phyloP scores from a whole-genome alignment of 768 basidiomycete genomes.

The Lactarius akahatsu region DNA sequence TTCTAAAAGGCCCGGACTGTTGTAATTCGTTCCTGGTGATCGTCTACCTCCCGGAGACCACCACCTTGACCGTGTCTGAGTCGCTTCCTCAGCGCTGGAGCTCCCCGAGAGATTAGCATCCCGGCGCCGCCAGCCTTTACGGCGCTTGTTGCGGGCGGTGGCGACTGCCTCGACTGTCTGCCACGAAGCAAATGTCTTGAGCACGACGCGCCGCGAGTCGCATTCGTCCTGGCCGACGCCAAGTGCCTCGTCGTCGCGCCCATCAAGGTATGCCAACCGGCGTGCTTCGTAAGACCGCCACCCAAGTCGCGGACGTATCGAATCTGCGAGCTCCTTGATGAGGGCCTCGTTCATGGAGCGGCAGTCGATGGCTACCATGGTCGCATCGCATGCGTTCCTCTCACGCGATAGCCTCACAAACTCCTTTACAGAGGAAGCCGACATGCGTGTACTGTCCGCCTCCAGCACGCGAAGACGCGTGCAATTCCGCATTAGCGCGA shows the following conservation, averaged over 20 bases:
- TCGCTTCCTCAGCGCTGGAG: conserved; percentile 34
- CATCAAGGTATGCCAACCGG: conserved; percentile 69
- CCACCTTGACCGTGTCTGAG: conserved; percentile 39
- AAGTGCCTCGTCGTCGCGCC: conserved; percentile 62
- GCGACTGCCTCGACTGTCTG: conserved; percentile 80
- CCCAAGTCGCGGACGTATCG: conserved; percentile 67
- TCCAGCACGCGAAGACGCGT: conserved; percentile 63
- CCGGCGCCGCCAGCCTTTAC: conserved; percentile 48
- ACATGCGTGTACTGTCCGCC: conserved; percentile 76
- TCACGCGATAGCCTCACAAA: conserved; percentile 59
- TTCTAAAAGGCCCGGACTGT: conserved; percentile 45
- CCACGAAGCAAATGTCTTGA: conserved; percentile 87
- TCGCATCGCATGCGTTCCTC: conserved; percentile 50
- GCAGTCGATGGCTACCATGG: conserved; percentile 73
- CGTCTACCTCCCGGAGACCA: conserved; percentile 56
- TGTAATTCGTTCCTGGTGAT: conserved; percentile 45
- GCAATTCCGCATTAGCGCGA: conserved; percentile 63
- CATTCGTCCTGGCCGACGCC: conserved; percentile 80
- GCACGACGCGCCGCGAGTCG: conserved; percentile 64
- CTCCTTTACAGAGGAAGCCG: conserved; percentile 56
- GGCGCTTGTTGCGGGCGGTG: conserved; percentile 62
- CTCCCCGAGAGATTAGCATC: conserved; percentile 41
- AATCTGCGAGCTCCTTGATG: conserved; percentile 57
- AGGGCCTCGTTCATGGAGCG: conserved; percentile 60
- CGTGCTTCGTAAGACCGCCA: conserved; percentile 75